Conservation (phyloP, 495 filamentous ascomycete species). For the Bacidia gigantensis region DNA sequence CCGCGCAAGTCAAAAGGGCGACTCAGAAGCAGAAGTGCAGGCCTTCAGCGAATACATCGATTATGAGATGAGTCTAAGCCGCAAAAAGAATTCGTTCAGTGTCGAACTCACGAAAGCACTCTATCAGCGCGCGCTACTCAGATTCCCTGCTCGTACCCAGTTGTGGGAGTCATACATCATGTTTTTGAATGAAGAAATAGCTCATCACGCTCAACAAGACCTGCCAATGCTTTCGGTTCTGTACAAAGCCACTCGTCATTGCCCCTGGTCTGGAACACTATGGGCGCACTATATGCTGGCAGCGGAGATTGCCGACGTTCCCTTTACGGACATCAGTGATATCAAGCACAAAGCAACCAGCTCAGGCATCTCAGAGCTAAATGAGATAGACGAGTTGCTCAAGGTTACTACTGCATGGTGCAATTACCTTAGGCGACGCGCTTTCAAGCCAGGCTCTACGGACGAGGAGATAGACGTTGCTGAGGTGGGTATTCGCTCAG, state of each 20-base stretch:
- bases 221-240: constrained; percentile 37
- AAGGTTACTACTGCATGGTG: constrained; percentile 90
- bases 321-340: constrained; percentile 65
- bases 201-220: constrained; percentile 26
- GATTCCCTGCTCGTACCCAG: constrained; percentile 52
- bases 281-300: constrained; percentile 83
- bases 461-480: constrained; percentile 86
- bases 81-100: constrained; percentile 36
- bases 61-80: constrained; percentile 58
- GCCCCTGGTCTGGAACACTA: constrained; percentile 79
- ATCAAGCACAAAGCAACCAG: constrained; percentile 89
- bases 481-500: constrained; percentile 74
- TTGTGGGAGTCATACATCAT: constrained; percentile 75
- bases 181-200: constrained; percentile 43
- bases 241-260: constrained; percentile 70
- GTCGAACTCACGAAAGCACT: constrained; percentile 57
- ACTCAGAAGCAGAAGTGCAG: constrained; percentile 41
- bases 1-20: constrained; percentile 42
- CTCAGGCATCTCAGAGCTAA: constrained; percentile 57
- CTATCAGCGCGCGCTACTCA: constrained; percentile 59
- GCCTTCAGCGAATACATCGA: constrained; percentile 65
- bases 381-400: constrained; percentile 69
- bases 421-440: constrained; percentile 71
- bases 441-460: constrained; percentile 59
- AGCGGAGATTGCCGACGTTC: constrained; percentile 57